Base-by-base conservation (phyloP, 352 stramenopile species). In the Phytophthora fragariae region DNA sequence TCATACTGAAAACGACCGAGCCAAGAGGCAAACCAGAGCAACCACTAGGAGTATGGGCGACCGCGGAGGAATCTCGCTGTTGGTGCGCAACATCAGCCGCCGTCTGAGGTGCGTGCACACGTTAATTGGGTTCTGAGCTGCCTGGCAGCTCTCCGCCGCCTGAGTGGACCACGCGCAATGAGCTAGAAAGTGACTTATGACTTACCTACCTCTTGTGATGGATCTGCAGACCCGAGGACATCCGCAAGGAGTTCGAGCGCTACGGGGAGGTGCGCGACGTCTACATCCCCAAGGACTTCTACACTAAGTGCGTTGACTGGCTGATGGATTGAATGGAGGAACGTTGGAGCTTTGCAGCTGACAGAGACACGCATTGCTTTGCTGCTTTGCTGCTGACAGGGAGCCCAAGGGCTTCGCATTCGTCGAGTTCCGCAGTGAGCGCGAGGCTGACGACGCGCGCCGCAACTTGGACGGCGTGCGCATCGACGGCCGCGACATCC, bases 321-420 rank as follows among this genome's bases (percentile, higher is more conserved):
- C 19, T 21, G 19, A 21, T 21, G 19, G 19, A 21, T 21, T 21
- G 19, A 21, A 21, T 21, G 17, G 41, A 17, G 46, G 24, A 70
- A 21, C 12, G 3, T n/a, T 21, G 41, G 11, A 0, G 31, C 12
- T 11, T 46, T 52, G 49, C 7, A 55, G 35, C 63, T 73, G 41
- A 69, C 29, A 29, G 47, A 50, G 41, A 50, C 12, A 21, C 41
- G 41, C 17, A 14, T 5, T 5, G 5, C 39, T 10, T 50, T 56
- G 52, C n/a, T 60, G 54, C 50, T 62, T 44, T 57, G 44, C 17
- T 72, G 39, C 60, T 52, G 61, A 54, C 52, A 95, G 88, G 65
- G 88, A 98, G 63, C 82, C 93, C n/a, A 98, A 98, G 77, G 96
- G 95, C 21, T 98, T 98, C 86, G 95, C 96, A 0, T 99, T 99